These are phyloP conservation scores for Magnusiomyces tetraspermus DNA, from an alignment of 1,139 yeast species.

Conservation along the genomic window DNA sequence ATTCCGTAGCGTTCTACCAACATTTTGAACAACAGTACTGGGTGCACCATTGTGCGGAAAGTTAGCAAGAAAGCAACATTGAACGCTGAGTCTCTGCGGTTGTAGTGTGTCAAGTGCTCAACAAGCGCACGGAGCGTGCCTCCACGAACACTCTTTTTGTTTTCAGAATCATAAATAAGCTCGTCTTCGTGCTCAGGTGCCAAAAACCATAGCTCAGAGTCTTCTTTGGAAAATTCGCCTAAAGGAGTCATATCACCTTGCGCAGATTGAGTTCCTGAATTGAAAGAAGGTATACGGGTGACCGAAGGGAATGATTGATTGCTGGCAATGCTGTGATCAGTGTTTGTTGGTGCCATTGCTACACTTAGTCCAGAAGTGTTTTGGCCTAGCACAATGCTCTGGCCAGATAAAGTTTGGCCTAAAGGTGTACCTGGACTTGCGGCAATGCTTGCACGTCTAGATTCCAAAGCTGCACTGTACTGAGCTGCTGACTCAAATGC, in stretches of 20 bases:
- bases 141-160: conserved; percentile 54
- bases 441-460: no score
- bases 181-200: conserved; percentile 71
- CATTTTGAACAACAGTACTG: conserved; percentile 53
- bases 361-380: no score
- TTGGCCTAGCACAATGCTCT: no score
- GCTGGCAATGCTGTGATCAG: no score
- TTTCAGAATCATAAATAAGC: conserved; percentile 62
- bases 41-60: conserved; percentile 65
- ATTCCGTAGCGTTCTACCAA: conserved; percentile 59
- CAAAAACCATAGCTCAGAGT: conserved; percentile 59
- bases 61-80: conserved; percentile 64
- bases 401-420: no score
- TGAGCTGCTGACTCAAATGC: background rate
- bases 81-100: conserved; percentile 55
- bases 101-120: conserved; percentile 77
- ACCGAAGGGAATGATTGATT: no score
- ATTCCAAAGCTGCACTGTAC: background rate
- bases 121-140: conserved; percentile 77
- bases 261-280: background rate
- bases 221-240: no score
- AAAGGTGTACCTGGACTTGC: no score
- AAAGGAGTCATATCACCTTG: no score
- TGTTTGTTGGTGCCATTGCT: no score
- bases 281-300: background rate